Evolutionary conservation across 73 alveolate species (phyloP).

Genomic region (Urostyla sp.): DNA sequence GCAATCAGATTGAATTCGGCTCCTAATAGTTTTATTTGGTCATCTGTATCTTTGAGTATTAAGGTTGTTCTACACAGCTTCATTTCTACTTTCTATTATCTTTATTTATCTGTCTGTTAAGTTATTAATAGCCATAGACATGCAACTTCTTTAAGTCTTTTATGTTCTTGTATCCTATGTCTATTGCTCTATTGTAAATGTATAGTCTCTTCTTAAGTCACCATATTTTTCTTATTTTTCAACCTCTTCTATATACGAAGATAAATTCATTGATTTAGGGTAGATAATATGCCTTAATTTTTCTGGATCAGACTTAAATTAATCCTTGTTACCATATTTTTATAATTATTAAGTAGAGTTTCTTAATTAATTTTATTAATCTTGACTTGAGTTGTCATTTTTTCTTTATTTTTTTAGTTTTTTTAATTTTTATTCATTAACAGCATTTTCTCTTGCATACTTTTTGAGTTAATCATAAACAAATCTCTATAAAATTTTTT

Average conservation of each 20-base stretch:
- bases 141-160: slow-evolving; percentile 18
- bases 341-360: neutral
- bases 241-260: neutral
- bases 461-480: slow-evolving; percentile 48
- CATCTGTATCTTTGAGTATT: slow-evolving; percentile 9
- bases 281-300: slow-evolving; percentile 27
- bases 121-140: neutral
- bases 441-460: slow-evolving; percentile 22
- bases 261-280: slow-evolving; percentile 19
- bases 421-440: neutral
- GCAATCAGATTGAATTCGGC: slow-evolving; percentile 22
- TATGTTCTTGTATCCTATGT: neutral
- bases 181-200: neutral
- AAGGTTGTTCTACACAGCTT: neutral
- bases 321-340: neutral
- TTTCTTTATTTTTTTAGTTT: neutral
- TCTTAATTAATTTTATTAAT: neutral
- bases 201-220: neutral
- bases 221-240: slow-evolving; percentile 8
- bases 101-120: neutral
- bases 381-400: neutral
- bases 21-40: slow-evolving; percentile 32
- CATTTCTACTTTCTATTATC: neutral
- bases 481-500: slow-evolving; percentile 6
- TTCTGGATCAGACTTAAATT: neutral